Base-by-base conservation (phyloP, 371 early-diverging fungal species). In the Mucor irregularis region DNA sequence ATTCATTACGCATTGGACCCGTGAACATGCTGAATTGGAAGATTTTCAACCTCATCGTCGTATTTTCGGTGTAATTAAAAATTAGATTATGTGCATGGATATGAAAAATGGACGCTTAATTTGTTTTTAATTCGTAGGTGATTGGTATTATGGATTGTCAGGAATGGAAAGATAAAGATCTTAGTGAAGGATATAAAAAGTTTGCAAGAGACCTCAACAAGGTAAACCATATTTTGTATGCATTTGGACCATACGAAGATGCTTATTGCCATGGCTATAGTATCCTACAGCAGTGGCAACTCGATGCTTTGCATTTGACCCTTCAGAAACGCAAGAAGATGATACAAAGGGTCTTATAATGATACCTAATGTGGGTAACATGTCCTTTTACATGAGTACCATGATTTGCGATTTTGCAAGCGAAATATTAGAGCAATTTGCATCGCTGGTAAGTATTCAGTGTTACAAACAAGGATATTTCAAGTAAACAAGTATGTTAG, bases 141-240 rank as follows among this genome's bases (percentile, higher is more conserved):
- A 86, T 90, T 72, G 92, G 91, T 39, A 89, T 91, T 39, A 87
- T 89, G 87, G 85, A 90, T 61, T 91, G 93, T 64, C 80, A 82
- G 61, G 89, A 90, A 58, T 87, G 83, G 82, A 73, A 82, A 31
- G 76, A 79, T 35, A 75, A 74, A 35, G 78, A 82, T 58, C 62
- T 93, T 30, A 67, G 71, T 11, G 83, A 90, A 66, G 86, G 87
- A 7, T 74, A 79, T 56, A 70, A 76, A 37, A 72, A 80, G 38
- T 91, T 90, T 62, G 82, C 81, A 21, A 70, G 78, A 34, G 80
- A 82, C 25, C 62, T 85, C 2, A 69, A 81, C 54, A 76, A 85
- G 73, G 91, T 90, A 56, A 51, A n/a, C n/a, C n/a, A n/a, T n/a
- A n/a, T n/a, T n/a, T n/a, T n/a, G 46, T 35, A 35, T 14, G 5